phyloP scores from a whole-genome alignment of 768 basidiomycete species.

The Dictyophora rubrovolvata region DNA sequence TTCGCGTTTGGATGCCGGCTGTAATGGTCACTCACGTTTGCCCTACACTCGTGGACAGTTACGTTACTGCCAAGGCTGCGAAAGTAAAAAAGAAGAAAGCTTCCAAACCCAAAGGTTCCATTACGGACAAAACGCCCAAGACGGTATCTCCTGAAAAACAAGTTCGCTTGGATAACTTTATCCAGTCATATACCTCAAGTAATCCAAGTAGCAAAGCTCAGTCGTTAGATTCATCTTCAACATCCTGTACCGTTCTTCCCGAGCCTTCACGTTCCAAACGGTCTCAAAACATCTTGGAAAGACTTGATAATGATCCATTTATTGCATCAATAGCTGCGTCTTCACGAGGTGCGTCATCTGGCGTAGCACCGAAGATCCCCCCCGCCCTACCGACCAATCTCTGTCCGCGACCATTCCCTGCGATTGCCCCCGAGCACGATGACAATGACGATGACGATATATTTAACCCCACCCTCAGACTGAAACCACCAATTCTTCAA shows the following conservation, averaged over 20 bases:
- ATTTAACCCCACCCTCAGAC: background rate
- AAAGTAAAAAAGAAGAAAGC: slow-evolving; percentile 40
- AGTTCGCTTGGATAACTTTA: background rate
- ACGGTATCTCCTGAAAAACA: background rate
- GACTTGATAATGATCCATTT: slow-evolving; percentile 5
- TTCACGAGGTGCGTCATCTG: background rate
- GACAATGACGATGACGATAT: background rate
- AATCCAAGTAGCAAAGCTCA: background rate
- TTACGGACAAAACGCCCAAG: slow-evolving; percentile 10
- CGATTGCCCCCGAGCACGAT: background rate
- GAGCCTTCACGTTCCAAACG: background rate
- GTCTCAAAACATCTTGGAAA: background rate
- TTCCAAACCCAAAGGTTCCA: slow-evolving; percentile 24
- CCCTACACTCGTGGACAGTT: slow-evolving; percentile 53
- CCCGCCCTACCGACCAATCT: background rate
- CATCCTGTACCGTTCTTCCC: background rate
- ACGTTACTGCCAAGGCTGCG: slow-evolving; percentile 36
- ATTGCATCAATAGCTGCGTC: background rate
- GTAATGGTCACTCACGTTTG: slow-evolving; percentile 62
- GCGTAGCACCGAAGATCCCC: too few relatives aligned
- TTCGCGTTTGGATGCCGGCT: slow-evolving; percentile 77
- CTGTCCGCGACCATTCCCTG: background rate
- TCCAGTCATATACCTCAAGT: background rate
- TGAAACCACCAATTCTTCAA: background rate
- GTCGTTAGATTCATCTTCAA: background rate